Percentiles rank a stretch among this genome's conserved stretches.
These are phyloP conservation scores for Penicillium soppii DNA, from an alignment of 495 filamentous ascomycete genomes.

Conservation along the genomic window DNA sequence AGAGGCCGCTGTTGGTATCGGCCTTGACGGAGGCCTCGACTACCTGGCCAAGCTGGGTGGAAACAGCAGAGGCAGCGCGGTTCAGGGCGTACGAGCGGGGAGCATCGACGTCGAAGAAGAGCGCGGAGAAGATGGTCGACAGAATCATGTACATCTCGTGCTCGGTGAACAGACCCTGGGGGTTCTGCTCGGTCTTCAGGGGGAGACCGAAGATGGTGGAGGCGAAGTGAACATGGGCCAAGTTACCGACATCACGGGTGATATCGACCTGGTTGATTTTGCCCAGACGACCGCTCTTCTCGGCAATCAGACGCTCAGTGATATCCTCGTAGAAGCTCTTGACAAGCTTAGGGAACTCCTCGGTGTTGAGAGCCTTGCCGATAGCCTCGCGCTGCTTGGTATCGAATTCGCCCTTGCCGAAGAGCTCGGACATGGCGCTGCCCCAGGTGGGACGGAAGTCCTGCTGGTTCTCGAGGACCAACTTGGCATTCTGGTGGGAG, in stretches of 20 bases:
- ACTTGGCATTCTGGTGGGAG: conserved; percentile 61
- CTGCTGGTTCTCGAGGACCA: conserved; percentile 58
- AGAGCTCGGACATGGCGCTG: conserved; percentile 51
- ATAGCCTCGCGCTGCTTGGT: conserved; percentile 48
- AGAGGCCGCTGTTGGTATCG: conserved; percentile 53
- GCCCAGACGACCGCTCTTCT: conserved; percentile 60
- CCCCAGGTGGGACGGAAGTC: conserved; percentile 69
- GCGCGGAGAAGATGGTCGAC: conserved; percentile 59
- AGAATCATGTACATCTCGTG: conserved; percentile 79
- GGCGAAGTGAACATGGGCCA: conserved; percentile 70
- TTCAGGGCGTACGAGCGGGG: conserved; percentile 56
- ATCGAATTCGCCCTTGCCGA: conserved; percentile 50
- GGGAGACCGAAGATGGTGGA: conserved; percentile 71
- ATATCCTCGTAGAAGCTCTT: conserved; percentile 59
- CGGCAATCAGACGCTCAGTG: conserved; percentile 62
- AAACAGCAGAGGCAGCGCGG: conserved; percentile 60
- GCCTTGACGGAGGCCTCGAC: conserved; percentile 66
- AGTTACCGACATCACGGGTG: conserved; percentile 72
- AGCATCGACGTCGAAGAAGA: conserved; percentile 57
- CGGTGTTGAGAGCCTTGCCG: conserved; percentile 42
- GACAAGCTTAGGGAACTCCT: conserved; percentile 50
- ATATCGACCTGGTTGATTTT: conserved; percentile 71
- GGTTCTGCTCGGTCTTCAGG: conserved; percentile 66
- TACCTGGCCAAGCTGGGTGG: conserved; percentile 59
- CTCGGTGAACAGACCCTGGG: conserved; percentile 71